Evolutionary conservation across 257 asterid genomes (phyloP).

Genomic region (Schizonepeta tenuifolia): DNA sequence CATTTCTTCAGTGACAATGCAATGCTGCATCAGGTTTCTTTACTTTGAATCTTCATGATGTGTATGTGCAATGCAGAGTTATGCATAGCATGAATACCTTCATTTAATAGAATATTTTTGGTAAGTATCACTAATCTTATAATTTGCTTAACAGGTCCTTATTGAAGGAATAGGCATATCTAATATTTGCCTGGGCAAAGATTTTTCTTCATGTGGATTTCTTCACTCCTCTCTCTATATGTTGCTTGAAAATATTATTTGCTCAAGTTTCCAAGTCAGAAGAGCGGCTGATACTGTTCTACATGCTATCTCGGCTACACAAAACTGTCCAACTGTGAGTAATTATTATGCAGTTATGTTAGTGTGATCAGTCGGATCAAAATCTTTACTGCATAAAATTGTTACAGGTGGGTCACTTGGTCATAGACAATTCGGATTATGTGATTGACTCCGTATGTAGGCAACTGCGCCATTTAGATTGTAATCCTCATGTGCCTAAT

Average conservation of each 20-base stretch:
- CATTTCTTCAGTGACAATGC: conserved; percentile 77
- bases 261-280: conserved; percentile 83
- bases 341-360: conserved; percentile 35
- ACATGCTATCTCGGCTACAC: conserved; percentile 63
- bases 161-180: conserved; percentile 89
- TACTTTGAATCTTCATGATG: conserved; percentile 9
- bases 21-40: conserved; percentile 86
- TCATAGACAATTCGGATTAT: conserved; percentile 86
- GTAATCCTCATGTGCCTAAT: conserved; percentile 87
- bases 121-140: conserved; percentile 19
- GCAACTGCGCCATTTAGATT: conserved; percentile 91
- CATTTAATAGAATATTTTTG: too few species aligned
- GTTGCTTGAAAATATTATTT: conserved; percentile 86
- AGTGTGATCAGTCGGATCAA: conserved; percentile 27
- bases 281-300: conserved; percentile 81
- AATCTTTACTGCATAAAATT: conserved; percentile 26
- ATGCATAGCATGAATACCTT: neutral
- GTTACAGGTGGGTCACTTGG: conserved; percentile 97
- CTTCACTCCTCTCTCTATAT: conserved; percentile 91
- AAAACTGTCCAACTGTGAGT: conserved; percentile 80
- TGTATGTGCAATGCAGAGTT: conserved; percentile 11
- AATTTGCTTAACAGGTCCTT: conserved; percentile 61
- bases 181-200: conserved; percentile 69
- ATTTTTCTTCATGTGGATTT: conserved; percentile 84
- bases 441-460: conserved; percentile 86